Evolutionary conservation across 2,329 filamentous ascomycete species (phyloP).

Genomic region (Pyrenophora teres): DNA sequence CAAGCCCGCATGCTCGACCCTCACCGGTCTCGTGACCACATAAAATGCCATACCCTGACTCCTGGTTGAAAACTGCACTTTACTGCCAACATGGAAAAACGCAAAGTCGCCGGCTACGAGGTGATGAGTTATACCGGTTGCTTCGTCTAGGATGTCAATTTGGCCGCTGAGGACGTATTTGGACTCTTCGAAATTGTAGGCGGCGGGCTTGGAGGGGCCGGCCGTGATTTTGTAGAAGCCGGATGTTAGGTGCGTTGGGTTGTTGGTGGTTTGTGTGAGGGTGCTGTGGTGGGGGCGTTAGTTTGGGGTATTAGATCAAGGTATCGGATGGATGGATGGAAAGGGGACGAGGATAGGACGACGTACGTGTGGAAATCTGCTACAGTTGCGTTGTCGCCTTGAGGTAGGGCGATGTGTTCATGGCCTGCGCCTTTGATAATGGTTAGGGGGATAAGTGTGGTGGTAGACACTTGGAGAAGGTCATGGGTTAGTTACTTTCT

Average conservation of each 20-base stretch:
- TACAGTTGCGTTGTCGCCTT: constrained; percentile 24
- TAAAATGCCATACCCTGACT: constrained; percentile 24
- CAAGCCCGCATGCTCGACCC: constrained; percentile 16
- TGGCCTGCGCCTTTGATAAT: constrained; percentile 29
- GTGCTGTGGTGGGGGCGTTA: constrained; percentile 7
- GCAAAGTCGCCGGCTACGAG: constrained; percentile 27
- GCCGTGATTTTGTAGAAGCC: constrained; percentile 30
- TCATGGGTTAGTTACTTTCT: too few species aligned
- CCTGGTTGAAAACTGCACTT: constrained; percentile 29
- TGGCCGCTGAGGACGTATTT: constrained; percentile 27
- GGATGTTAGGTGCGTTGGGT: constrained; percentile 21
- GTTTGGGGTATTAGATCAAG: too few species aligned
- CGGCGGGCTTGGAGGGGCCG: constrained; percentile 18
- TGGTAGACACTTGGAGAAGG: constrained; percentile 5
- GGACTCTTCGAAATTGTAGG: constrained; percentile 26
- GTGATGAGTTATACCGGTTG: constrained; percentile 24
- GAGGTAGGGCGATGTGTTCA: constrained; percentile 22
- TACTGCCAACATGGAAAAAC: constrained; percentile 25
- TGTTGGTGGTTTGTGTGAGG: constrained; percentile 19
- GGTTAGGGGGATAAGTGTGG: constrained; percentile 23
- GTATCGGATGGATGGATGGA: neutral
- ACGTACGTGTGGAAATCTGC: constrained; percentile 27
- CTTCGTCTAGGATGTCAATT: constrained; percentile 26
- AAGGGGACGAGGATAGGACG: neutral
- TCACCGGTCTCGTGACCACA: constrained; percentile 23